These are phyloP conservation scores for Colletotrichum cereale DNA, from an alignment of 2,329 filamentous ascomycete genomes.

Conservation along the genomic window DNA sequence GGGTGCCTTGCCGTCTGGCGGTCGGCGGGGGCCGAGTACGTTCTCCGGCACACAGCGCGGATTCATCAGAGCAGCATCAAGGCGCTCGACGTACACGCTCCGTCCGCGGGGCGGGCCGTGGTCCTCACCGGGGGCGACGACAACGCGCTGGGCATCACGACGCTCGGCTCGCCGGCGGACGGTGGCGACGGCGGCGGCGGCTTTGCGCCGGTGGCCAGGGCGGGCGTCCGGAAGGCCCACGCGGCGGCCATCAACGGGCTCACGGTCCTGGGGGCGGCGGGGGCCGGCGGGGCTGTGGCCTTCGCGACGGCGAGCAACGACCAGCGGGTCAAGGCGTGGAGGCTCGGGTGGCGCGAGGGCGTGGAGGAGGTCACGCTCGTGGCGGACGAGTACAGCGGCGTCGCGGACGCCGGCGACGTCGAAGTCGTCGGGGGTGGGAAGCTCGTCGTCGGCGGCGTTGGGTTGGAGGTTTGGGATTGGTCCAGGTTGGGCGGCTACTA, in stretches of 20 bases:
- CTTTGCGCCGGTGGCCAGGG: slow-evolving; percentile 44
- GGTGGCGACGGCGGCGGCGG: slow-evolving; percentile 1
- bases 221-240: slow-evolving; percentile 69
- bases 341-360: slow-evolving; percentile 45
- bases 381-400: slow-evolving; percentile 67
- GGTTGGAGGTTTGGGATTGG: slow-evolving; percentile 59
- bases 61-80: slow-evolving; percentile 90
- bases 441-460: slow-evolving; percentile 60
- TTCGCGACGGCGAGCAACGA: slow-evolving; percentile 68
- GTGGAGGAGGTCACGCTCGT: slow-evolving; percentile 52
- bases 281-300: slow-evolving; percentile 31
- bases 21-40: slow-evolving; percentile 42
- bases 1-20: slow-evolving; percentile 77
- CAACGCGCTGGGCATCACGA: slow-evolving; percentile 77
- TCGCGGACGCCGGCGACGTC: slow-evolving; percentile 70
- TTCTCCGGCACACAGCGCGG: slow-evolving; percentile 51
- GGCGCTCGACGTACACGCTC: slow-evolving; percentile 61
- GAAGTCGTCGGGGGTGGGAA: slow-evolving; percentile 50
- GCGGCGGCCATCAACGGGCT: slow-evolving; percentile 78
- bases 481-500: background rate
- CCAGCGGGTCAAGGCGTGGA: slow-evolving; percentile 71
- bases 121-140: slow-evolving; percentile 89
- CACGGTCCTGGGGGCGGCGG: slow-evolving; percentile 49
- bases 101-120: slow-evolving; percentile 53
- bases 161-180: slow-evolving; percentile 48